phyloP scores from a whole-genome alignment of 345 rosid genomes.

The Rhizophora mangle region DNA sequence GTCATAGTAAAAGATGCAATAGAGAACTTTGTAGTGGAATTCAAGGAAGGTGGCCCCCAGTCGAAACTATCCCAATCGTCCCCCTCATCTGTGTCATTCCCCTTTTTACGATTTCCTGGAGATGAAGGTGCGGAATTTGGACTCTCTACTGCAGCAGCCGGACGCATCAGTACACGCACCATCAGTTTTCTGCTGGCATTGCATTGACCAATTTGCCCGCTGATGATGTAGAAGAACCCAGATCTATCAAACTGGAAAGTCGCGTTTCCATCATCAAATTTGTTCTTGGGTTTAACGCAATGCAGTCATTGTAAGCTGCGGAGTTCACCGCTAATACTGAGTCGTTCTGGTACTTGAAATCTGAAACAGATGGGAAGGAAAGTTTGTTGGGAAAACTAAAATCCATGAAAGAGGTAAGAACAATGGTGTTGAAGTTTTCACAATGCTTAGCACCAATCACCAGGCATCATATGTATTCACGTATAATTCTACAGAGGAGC shows the following conservation, averaged over 20 bases:
- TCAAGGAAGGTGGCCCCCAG: constrained; percentile 29
- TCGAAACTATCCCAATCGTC: constrained; percentile 24
- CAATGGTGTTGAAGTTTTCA: too few relatives aligned
- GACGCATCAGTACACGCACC: constrained; percentile 28
- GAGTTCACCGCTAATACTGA: constrained; percentile 32
- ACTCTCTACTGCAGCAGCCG: neutral
- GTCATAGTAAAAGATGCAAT: constrained; percentile 33
- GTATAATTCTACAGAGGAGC: too few relatives aligned
- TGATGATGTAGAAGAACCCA: constrained; percentile 36
- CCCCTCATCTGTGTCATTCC: constrained; percentile 1
- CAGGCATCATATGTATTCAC: too few relatives aligned
- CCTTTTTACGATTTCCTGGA: neutral
- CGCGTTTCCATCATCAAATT: constrained; percentile 26
- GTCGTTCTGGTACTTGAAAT: constrained; percentile 29
- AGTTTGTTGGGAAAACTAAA: neutral
- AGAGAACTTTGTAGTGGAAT: constrained; percentile 27
- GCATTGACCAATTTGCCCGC: constrained; percentile 27
- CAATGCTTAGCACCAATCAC: too few relatives aligned
- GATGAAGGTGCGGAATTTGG: constrained; percentile 28
- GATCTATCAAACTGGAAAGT: constrained; percentile 25
- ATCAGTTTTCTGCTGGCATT: constrained; percentile 30
- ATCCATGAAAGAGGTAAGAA: neutral
- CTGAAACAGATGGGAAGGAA: constrained; percentile 8
- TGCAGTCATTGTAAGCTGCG: constrained; percentile 20
- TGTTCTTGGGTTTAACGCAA: constrained; percentile 19